Evolutionary conservation across 176 grass and related monocot species (phyloP), one percentile per base, ranked within the genome.

Genomic region (Aegilops sharonensis): DNA sequence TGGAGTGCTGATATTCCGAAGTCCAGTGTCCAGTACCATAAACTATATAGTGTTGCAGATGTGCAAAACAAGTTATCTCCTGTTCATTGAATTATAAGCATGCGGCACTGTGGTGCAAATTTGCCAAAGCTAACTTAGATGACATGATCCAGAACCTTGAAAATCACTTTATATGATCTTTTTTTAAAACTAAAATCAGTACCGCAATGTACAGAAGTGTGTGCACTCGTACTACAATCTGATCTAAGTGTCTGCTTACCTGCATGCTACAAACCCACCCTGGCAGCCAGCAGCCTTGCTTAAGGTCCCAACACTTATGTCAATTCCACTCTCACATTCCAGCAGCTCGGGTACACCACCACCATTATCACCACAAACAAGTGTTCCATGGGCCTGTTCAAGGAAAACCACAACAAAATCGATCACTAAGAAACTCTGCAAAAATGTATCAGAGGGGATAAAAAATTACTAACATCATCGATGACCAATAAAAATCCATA

Each of bases 191-290:
- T 68, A 72, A 83, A 65, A 83, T 77, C 30, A 63, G n/a, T 37
- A 36, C 2, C 13, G 29, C 18, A 20, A 45, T 74, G 47, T 3
- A 43, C 4, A 2, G 1, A 78, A 69, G 9, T 34, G 1, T 45
- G 14, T 18, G 18, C 18, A 87, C 18, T 74, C 59, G 39, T 27
- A 30, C 3, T 24, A 61, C 14, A 25, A 11, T 18, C 56, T 84
- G 32, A 39, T 45, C 42, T 21, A 69, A 82, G 20, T 12, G 62
- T 81, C 30, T 24, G 42, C 35, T 74, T 94, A 94, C 97, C 92
- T 99, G 86, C 93, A 92, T 84, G 94, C 67, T 73, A 99, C 88
- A 77, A 99, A 96, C 90, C 97, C 94, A 83, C 94, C 97, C 21
- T 89, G 88, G 85, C 97, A 99, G 45, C 92, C 94, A 40, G 66